phyloP scores from a whole-genome alignment of 2,329 filamentous ascomycete genomes.

The Paraconiothyrium sp. region DNA sequence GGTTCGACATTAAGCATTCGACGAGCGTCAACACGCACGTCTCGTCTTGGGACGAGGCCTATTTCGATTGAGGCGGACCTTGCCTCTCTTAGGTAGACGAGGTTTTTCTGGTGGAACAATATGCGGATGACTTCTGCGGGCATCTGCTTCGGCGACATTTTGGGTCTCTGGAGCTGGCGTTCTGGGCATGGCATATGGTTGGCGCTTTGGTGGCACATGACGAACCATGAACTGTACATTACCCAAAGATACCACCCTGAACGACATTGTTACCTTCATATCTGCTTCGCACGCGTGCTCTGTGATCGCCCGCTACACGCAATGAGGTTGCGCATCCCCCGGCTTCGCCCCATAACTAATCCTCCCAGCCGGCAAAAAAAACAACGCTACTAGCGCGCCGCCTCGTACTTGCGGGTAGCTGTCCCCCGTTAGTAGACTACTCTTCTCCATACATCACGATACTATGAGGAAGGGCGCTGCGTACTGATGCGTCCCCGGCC shows the following conservation, averaged over 20 bases:
- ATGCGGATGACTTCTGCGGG: constrained; percentile 13
- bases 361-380: constrained; percentile 65
- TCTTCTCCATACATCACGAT: too few relatives aligned
- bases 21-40: background rate
- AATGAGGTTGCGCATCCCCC: constrained; percentile 8
- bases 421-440: background rate
- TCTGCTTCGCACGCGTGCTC: background rate
- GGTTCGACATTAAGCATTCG: constrained; percentile 11
- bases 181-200: constrained; percentile 14
- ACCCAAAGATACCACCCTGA: constrained; percentile 15
- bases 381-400: constrained; percentile 62
- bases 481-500: constrained; percentile 64
- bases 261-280: constrained; percentile 1
- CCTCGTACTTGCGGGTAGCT: constrained; percentile 62
- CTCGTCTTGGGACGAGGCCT: background rate
- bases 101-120: constrained; percentile 12
- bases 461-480: background rate
- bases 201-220: constrained; percentile 13
- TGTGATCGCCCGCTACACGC: constrained; percentile 24
- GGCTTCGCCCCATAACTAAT: constrained; percentile 14
- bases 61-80: background rate
- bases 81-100: constrained; percentile 44
- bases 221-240: constrained; percentile 28
- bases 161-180: constrained; percentile 23
- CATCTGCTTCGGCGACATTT: constrained; percentile 23